Percentiles rank a stretch among this genome's conserved stretches.
phyloP scores from a whole-genome alignment of 805 yeast genomes.

The Candida oleophila region DNA sequence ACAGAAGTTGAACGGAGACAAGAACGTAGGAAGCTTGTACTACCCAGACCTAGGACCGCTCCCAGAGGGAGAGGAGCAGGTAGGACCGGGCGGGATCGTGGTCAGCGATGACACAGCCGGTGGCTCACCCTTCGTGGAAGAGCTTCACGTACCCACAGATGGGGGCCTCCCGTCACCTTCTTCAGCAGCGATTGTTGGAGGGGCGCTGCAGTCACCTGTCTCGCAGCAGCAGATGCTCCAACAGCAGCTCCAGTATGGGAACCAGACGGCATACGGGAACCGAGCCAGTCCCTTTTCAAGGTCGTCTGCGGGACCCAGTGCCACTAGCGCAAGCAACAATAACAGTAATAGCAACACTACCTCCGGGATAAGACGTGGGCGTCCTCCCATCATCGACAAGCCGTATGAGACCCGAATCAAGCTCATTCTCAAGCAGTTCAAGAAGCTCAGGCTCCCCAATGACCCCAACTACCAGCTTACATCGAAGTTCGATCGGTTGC shows the following conservation, averaged over 20 bases:
- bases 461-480: slow-evolving; percentile 51
- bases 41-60: slow-evolving; percentile 72
- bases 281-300: background rate
- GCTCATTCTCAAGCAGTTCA: slow-evolving; percentile 75
- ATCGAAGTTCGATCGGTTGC: slow-evolving; percentile 76
- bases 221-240: background rate
- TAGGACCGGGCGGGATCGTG: slow-evolving; percentile 13
- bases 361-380: slow-evolving; percentile 70
- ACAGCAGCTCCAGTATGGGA: background rate
- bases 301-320: background rate
- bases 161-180: background rate
- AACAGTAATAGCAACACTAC: slow-evolving; percentile 14
- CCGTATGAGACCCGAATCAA: slow-evolving; percentile 93
- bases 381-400: slow-evolving; percentile 88
- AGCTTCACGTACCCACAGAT: background rate
- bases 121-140: background rate
- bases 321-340: background rate
- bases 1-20: slow-evolving; percentile 47
- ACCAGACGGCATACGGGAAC: slow-evolving; percentile 5
- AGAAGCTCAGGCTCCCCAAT: slow-evolving; percentile 60
- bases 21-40: slow-evolving; percentile 33
- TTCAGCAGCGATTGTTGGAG: slow-evolving; percentile 5
- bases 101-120: slow-evolving; percentile 21
- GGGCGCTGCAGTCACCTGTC: background rate
- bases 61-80: slow-evolving; percentile 45